These are phyloP conservation scores for Claviceps capensis DNA, from an alignment of 2,329 filamentous ascomycete genomes.

Conservation along the genomic window DNA sequence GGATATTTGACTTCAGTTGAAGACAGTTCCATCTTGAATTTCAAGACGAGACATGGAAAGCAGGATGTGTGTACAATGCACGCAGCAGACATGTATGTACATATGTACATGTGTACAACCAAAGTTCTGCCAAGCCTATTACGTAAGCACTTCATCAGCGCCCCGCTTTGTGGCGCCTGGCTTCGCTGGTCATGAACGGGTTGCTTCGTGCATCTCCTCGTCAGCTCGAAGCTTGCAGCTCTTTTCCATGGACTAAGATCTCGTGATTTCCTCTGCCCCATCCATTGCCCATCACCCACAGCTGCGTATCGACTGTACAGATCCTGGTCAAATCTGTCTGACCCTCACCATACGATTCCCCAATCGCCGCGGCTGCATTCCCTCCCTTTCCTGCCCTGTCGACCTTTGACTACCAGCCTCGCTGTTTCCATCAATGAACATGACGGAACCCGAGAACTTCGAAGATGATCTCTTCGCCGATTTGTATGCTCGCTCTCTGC, in stretches of 20 bases:
- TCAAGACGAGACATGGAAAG: no score
- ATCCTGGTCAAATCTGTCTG: neutral
- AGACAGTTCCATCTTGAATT: no score
- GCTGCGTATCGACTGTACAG: neutral
- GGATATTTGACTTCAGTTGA: no score
- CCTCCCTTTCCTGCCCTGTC: neutral
- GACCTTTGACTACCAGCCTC: neutral
- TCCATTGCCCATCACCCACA: neutral
- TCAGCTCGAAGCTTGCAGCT: no score
- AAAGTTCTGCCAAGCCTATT: no score
- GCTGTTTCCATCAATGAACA: slow-evolving; percentile 20
- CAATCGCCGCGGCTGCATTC: slow-evolving; percentile 1
- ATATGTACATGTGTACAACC: no score
- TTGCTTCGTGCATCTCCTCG: no score
- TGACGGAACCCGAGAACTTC: slow-evolving; percentile 70
- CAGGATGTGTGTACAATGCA: no score
- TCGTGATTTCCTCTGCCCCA: neutral
- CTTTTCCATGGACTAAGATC: neutral
- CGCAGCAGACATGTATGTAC: no score
- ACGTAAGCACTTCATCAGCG: no score
- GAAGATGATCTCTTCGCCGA: slow-evolving; percentile 95
- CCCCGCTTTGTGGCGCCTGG: no score
- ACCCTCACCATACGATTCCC: neutral
- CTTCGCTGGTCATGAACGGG: no score
- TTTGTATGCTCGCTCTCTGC: slow-evolving; percentile 45